phyloP scores from a whole-genome alignment of 345 rosid genomes.

The Gossypium bickii region DNA sequence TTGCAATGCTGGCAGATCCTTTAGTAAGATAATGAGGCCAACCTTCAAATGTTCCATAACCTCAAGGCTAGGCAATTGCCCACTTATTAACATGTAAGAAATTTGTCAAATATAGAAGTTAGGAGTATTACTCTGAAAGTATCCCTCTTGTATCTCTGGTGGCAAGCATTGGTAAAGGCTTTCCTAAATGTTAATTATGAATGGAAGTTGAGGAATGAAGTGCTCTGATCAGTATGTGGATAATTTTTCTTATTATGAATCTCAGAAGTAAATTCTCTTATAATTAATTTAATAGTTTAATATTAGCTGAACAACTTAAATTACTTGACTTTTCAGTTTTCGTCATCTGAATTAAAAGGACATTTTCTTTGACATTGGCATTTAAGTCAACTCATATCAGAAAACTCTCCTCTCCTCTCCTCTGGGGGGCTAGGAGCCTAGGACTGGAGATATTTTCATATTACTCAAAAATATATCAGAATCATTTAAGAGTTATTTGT shows the following conservation, averaged over 20 bases:
- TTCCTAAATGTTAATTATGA: not conserved
- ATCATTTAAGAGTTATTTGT: not conserved
- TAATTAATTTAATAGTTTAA: not conserved
- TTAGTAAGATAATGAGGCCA: not conserved
- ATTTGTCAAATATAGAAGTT: not conserved
- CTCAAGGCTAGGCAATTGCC: not conserved
- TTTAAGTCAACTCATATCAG: not conserved
- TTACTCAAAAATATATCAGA: not conserved
- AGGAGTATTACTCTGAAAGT: not conserved
- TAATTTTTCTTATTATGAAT: not conserved
- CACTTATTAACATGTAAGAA: not conserved
- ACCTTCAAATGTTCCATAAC: not conserved
- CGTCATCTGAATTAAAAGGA: not conserved
- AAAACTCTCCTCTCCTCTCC: not conserved
- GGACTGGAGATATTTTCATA: not conserved
- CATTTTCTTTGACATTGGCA: not conserved
- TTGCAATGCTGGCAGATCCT: not conserved
- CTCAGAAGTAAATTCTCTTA: not conserved
- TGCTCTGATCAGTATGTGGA: not conserved
- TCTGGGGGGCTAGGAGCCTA: not conserved
- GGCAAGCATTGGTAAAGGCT: not conserved
- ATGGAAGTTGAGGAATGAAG: not conserved
- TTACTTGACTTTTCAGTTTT: not conserved
- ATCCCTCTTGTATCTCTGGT: not conserved
- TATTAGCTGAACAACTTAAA: not conserved